A percentile compares a stretch with the other conserved stretches of the same genome.
phyloP scores from a whole-genome alignment of 768 basidiomycete species.

The Kwoniella heveanensis region DNA sequence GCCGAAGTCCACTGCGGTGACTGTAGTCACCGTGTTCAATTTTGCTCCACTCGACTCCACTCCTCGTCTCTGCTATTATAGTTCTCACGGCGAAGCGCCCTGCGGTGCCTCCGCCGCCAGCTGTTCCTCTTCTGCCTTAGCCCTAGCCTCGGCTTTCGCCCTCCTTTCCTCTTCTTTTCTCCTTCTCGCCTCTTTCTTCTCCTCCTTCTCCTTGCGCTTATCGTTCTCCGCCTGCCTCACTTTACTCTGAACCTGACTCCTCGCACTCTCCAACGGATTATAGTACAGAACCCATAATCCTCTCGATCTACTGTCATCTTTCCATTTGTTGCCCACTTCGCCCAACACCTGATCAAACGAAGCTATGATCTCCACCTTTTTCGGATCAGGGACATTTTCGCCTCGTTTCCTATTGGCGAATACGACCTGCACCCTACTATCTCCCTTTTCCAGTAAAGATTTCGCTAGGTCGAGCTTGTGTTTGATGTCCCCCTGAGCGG shows the following conservation, averaged over 20 bases:
- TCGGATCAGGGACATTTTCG: conserved; percentile 19
- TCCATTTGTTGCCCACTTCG: conserved; percentile 39
- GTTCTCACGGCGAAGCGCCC: background rate
- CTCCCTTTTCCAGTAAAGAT: conserved; percentile 41
- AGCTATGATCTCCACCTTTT: conserved; percentile 38
- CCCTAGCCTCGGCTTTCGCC: conserved; percentile 27
- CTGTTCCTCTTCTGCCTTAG: background rate
- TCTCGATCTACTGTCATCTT: conserved; percentile 38
- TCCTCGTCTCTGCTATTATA: too few relatives aligned
- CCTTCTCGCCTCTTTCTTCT: conserved; percentile 46
- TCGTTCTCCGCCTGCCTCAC: conserved; percentile 34
- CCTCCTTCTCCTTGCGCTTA: conserved; percentile 39
- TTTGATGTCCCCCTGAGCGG: conserved; percentile 44
- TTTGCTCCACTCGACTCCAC: too few relatives aligned
- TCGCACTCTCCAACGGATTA: conserved; percentile 23
- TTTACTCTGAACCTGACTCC: conserved; percentile 33
- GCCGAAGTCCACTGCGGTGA: too few relatives aligned
- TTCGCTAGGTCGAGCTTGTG: conserved; percentile 46
- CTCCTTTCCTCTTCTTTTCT: conserved; percentile 45
- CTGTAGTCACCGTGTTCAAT: too few relatives aligned
- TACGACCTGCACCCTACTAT: conserved; percentile 45
- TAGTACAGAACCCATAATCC: conserved; percentile 32
- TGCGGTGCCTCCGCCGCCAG: background rate
- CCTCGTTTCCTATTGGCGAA: conserved; percentile 39
- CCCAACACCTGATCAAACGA: conserved; percentile 40